A percentile compares a stretch with the other conserved stretches of the same genome.
Conservation (phyloP, 2,329 filamentous ascomycete genomes). For the Trichoderma sp. region DNA sequence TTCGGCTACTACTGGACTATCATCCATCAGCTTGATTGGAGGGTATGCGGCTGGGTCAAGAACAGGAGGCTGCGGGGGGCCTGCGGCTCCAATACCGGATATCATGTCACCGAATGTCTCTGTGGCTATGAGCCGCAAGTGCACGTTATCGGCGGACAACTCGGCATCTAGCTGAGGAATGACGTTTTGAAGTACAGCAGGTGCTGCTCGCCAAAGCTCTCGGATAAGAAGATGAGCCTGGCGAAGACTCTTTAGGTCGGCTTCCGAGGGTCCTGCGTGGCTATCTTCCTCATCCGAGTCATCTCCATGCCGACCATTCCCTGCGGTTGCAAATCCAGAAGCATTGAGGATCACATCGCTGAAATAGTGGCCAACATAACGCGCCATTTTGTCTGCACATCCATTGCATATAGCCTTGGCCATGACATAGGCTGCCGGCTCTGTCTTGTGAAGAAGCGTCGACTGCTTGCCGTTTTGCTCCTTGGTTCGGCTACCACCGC, state of each 20-base stretch:
- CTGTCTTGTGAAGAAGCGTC: slow-evolving; percentile 79
- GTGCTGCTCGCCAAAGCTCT: slow-evolving; percentile 90
- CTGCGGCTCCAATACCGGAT: slow-evolving; percentile 86
- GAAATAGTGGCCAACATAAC: slow-evolving; percentile 93
- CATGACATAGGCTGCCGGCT: slow-evolving; percentile 93
- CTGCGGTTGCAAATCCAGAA: slow-evolving; percentile 55
- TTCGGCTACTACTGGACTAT: slow-evolving; percentile 42
- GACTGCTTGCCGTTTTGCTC: slow-evolving; percentile 72
- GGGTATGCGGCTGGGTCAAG: slow-evolving; percentile 85
- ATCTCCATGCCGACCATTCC: slow-evolving; percentile 57
- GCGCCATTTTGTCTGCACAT: slow-evolving; percentile 89
- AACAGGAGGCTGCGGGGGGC: slow-evolving; percentile 67
- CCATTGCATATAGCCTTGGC: slow-evolving; percentile 89
- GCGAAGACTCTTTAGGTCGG: slow-evolving; percentile 80
- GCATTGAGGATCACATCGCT: slow-evolving; percentile 94
- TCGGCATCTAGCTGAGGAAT: slow-evolving; percentile 92
- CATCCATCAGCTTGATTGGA: slow-evolving; percentile 63
- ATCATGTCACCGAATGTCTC: slow-evolving; percentile 95
- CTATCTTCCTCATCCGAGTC: slow-evolving; percentile 63
- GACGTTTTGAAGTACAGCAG: slow-evolving; percentile 85
- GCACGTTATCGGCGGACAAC: slow-evolving; percentile 81
- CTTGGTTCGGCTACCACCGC: slow-evolving; percentile 55
- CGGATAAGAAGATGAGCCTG: slow-evolving; percentile 88
- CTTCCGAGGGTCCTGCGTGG: slow-evolving; percentile 65
- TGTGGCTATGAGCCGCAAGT: slow-evolving; percentile 81